phyloP scores from a whole-genome alignment of 1,284 basidiomycete species.

The Leccinum fuscescens region DNA sequence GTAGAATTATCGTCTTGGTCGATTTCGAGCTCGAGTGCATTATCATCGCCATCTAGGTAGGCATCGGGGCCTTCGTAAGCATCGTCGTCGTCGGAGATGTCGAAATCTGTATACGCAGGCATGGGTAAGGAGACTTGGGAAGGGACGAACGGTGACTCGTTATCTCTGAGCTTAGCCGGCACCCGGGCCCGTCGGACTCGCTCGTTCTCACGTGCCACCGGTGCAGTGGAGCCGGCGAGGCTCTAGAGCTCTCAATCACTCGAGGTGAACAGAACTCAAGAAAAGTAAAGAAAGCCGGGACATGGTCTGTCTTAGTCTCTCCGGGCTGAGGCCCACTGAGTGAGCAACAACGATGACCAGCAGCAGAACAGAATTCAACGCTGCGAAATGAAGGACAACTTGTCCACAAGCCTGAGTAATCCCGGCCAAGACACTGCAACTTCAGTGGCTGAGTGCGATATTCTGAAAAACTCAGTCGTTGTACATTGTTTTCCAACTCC shows the following conservation, averaged over 20 bases:
- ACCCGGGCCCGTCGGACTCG: not conserved
- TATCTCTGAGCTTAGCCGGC: not conserved
- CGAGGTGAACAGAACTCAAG: not conserved
- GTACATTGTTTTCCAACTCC: conserved; percentile 33
- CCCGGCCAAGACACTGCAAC: too few species aligned
- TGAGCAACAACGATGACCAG: not conserved
- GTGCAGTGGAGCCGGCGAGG: not conserved
- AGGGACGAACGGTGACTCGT: not conserved
- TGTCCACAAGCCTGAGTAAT: not conserved
- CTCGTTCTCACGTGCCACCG: conserved; percentile 14
- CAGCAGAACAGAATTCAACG: not conserved
- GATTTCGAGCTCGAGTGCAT: conserved; percentile 27
- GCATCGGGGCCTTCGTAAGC: conserved; percentile 32
- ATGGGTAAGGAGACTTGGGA: conserved; percentile 16
- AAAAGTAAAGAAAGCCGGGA: not conserved
- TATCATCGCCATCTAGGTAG: conserved; percentile 32
- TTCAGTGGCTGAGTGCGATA: not conserved
- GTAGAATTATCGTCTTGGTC: conserved; percentile 11
- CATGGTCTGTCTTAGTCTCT: not conserved
- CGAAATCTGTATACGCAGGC: conserved; percentile 23
- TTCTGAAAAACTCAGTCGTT: not conserved
- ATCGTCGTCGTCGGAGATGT: conserved; percentile 32
- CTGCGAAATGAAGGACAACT: not conserved
- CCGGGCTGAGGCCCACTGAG: not conserved
- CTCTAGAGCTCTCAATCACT: not conserved